These are phyloP conservation scores for Coemansia sp. DNA, from an alignment of 192 early-diverging fungal species.

Conservation along the genomic window DNA sequence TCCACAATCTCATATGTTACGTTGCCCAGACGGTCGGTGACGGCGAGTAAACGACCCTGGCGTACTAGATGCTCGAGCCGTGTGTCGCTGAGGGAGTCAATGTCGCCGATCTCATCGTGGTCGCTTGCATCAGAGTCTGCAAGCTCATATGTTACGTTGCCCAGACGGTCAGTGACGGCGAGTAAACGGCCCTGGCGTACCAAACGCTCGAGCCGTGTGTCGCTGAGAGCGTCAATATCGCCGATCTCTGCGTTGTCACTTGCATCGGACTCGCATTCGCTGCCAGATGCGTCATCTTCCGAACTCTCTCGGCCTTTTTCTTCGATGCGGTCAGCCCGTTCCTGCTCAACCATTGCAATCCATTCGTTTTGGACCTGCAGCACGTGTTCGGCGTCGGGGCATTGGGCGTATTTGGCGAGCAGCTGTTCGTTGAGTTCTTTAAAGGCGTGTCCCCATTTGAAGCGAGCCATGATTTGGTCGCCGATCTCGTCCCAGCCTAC, in stretches of 20 bases:
- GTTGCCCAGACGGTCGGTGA: neutral
- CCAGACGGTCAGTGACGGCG: slow-evolving; percentile 35
- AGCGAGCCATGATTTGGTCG: slow-evolving; percentile 76
- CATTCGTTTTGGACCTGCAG: slow-evolving; percentile 79
- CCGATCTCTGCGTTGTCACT: slow-evolving; percentile 15
- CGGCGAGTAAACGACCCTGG: neutral
- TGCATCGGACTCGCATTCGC: slow-evolving; percentile 21
- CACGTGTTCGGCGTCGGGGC: slow-evolving; percentile 72
- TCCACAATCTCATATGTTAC: too few species aligned
- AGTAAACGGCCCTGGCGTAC: slow-evolving; percentile 38
- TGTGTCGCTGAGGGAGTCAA: too few species aligned
- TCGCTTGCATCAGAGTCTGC: too few species aligned
- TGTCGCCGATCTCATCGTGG: too few species aligned
- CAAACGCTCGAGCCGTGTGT: slow-evolving; percentile 32
- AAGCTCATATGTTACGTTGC: slow-evolving; percentile 35
- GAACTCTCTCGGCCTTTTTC: slow-evolving; percentile 19
- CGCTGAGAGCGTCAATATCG: slow-evolving; percentile 1
- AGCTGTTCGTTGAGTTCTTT: slow-evolving; percentile 84
- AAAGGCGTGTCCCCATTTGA: slow-evolving; percentile 97
- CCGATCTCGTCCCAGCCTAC: slow-evolving; percentile 73
- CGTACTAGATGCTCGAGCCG: too few species aligned
- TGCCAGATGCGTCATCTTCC: slow-evolving; percentile 14
- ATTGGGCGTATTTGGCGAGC: slow-evolving; percentile 71
- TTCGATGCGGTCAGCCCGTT: slow-evolving; percentile 48
- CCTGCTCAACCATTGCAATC: slow-evolving; percentile 71